These are phyloP conservation scores for Tetrahymena borealis DNA, from an alignment of 73 alveolate genomes.

Conservation along the genomic window DNA sequence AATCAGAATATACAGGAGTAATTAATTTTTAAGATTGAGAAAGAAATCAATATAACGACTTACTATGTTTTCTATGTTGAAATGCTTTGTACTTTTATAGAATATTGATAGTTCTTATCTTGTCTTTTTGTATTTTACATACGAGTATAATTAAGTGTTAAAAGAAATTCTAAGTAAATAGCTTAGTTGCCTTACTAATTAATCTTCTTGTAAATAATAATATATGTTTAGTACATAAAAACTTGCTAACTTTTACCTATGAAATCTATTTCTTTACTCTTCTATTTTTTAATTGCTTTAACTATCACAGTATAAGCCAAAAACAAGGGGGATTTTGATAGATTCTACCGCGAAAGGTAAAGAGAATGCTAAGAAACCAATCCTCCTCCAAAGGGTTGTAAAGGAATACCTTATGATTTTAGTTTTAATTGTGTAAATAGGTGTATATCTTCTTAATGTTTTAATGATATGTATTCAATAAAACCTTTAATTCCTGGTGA, in stretches of 20 bases:
- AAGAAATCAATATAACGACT: no score
- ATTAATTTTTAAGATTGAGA: no score
- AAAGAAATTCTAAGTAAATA: no score
- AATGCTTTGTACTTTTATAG: no score
- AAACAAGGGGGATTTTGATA: neutral
- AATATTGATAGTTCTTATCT: no score
- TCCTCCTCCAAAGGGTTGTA: neutral
- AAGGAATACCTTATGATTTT: neutral
- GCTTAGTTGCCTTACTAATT: no score
- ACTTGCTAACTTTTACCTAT: neutral
- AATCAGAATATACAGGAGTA: no score
- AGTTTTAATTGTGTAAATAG: neutral
- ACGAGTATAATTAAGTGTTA: no score
- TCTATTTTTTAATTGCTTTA: neutral
- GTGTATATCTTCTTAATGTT: neutral
- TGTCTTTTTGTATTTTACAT: no score
- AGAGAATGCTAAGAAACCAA: neutral
- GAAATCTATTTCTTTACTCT: neutral
- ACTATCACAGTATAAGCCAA: neutral
- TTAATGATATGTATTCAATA: neutral
- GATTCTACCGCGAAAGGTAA: neutral
- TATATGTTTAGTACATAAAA: no score
- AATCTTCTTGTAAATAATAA: no score
- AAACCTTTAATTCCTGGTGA: neutral
- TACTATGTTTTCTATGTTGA: no score